Evolutionary conservation across 164 flowering plant species (phyloP), one percentile per base, ranked within the genome.

Genomic region (Vitis labrusca): DNA sequence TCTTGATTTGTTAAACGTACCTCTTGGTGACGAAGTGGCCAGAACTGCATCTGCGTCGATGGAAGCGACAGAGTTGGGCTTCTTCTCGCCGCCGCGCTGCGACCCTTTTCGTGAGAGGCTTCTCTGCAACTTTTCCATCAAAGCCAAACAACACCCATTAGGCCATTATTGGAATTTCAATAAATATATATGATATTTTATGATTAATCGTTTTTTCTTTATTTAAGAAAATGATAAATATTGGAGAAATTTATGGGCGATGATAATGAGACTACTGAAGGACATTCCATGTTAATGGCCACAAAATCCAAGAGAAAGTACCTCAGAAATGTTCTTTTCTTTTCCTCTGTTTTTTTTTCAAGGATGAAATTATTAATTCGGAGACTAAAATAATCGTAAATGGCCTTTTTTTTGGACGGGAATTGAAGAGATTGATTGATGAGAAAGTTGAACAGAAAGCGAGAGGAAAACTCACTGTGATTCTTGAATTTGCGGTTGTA

Each of bases 21-120:
- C 86, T 81, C 67, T 73, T 8, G 78, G 73, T 32, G 82, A 75
- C 1, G 78, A 67, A 9, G 71, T 59, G 32, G 74, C 66, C 49
- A 64, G 44, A 37, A 12, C 6, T 8, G 64, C 16, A 57, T 69
- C 80, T 55, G 67, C 71, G 11, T 74, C 76, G 50, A 6, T 63
- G 13, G 62, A 48, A 53, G 47, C 54, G 48, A 56, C 9, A 64
- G 66, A 27, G 53, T 3, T 71, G 2, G 65, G 59, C 76, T 73
- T 83, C 72, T 78, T 83, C 65, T 81, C 80, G 66, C 37, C 68
- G 37, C 67, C 75, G n/a, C 86, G 73, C 59, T 72, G 85, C 13
- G 78, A 74, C 68, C 83, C 84, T 82, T 88, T 88, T 50, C 89
- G 69, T 9, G 92, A 86, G 56, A 83, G 72, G 60, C 61, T 82